phyloP scores from a whole-genome alignment of 768 basidiomycete species.

The Leucogyrophana mollusca region DNA sequence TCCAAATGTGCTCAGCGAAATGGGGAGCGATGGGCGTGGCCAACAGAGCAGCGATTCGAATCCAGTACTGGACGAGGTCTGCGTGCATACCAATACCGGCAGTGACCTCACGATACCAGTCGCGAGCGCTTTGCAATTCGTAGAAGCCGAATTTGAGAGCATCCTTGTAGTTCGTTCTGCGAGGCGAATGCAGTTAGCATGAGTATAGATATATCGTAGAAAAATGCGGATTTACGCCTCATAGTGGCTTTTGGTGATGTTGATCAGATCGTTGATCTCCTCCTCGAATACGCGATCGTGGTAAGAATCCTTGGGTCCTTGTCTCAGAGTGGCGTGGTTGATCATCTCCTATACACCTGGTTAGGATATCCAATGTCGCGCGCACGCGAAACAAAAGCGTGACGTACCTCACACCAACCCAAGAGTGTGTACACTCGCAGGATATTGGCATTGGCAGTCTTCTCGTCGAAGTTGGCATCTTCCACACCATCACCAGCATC shows the following conservation, averaged over 20 bases:
- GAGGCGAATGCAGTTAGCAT: neutral
- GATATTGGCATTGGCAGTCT: conserved; percentile 96
- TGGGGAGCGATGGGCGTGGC: conserved; percentile 90
- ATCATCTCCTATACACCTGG: conserved; percentile 66
- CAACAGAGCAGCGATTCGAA: conserved; percentile 76
- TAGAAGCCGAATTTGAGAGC: conserved; percentile 95
- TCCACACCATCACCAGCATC: conserved; percentile 97
- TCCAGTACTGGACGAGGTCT: conserved; percentile 85
- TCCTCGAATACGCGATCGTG: conserved; percentile 91
- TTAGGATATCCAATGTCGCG: conserved; percentile 1
- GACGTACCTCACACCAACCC: conserved; percentile 83
- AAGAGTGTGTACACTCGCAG: conserved; percentile 87
- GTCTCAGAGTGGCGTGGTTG: conserved; percentile 65
- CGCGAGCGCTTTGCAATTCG: conserved; percentile 87
- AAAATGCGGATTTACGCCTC: conserved; percentile 57
- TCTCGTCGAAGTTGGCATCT: conserved; percentile 99
- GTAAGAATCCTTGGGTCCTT: conserved; percentile 68
- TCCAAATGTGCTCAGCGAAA: conserved; percentile 91
- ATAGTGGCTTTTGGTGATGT: conserved; percentile 77
- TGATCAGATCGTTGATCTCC: conserved; percentile 85
- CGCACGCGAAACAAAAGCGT: neutral
- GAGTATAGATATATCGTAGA: neutral
- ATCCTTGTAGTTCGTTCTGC: conserved; percentile 92
- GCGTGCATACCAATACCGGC: conserved; percentile 87
- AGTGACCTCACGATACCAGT: conserved; percentile 96